Evolutionary conservation across 768 basidiomycete genomes (phyloP), one percentile per base, ranked within the genome.

Genomic region (Lepiota brunneoincarnata): DNA sequence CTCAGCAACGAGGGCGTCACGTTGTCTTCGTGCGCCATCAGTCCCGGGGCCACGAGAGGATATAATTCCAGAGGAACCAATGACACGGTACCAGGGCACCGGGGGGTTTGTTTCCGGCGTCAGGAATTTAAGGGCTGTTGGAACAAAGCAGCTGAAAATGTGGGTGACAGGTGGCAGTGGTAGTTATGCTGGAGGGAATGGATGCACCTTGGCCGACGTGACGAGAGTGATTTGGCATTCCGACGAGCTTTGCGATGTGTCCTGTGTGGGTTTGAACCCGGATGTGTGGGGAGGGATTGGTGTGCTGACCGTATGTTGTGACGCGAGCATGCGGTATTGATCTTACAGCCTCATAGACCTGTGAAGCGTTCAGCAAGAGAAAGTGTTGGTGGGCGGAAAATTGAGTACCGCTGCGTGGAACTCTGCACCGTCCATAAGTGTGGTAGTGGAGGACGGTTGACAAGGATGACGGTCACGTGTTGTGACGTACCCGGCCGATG

Each of bases 11-110:
- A 97, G 77, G 2, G 78, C 84, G n/a, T 87, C 83, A 15, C 82
- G 74, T 64, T 97, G 93, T 1, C 82, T 72, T 41, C 79, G 79
- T 0, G 92, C 92, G 2, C 91, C 92, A 37, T 80, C 72, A 2
- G 93, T 93, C 2, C 85, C 88, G 3, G 93, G 91, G 0, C 89
- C 92, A 40, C 93, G 79, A 6, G 91, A 93, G 1, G 91, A 91
- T 59, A 91, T 88, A 1, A 75, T 69, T 1, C 91, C 91, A 0
- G 84, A 77, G 0, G 89, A 76, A 2, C 81, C 77, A 12, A 93
- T 74, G 3, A 93, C 89, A 26, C 91, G 81, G 57, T 92, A 78
- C 91, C 91, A 93, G 0, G 91, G 91, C 1, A 93, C 80, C 6
- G 86, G 83, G 0, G 86, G 85, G 21, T 75, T 73, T 1, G 76